A percentile compares a stretch with the other conserved stretches of the same genome.
Evolutionary conservation across 495 filamentous ascomycete species (phyloP).

Genomic region (Staphylotrichum longicolle): DNA sequence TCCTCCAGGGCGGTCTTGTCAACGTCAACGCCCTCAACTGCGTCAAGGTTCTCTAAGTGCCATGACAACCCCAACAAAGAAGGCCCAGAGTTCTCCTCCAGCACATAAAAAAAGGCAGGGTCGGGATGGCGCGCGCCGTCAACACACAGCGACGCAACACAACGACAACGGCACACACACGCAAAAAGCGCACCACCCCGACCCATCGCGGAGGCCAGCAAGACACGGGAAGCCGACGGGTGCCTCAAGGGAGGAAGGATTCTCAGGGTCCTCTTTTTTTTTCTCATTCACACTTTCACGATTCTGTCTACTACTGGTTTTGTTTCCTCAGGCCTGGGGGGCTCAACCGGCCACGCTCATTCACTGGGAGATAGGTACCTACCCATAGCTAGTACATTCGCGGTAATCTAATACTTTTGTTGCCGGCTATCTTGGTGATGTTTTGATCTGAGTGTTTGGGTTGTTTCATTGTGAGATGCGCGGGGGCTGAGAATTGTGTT

Average conservation of each 20-base stretch:
- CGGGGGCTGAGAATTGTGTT: neutral
- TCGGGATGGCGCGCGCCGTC: neutral
- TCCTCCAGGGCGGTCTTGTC: constrained; percentile 8
- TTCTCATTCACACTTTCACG: neutral
- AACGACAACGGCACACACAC: too few species aligned
- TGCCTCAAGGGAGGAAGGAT: too few species aligned
- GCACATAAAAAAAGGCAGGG: neutral
- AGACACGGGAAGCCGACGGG: too few species aligned
- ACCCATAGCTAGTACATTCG: neutral
- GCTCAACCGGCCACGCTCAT: constrained; percentile 11
- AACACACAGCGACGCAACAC: too few species aligned
- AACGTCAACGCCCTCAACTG: constrained; percentile 16
- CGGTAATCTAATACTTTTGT: constrained; percentile 11
- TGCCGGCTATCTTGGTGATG: constrained; percentile 4
- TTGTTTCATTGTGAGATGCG: neutral
- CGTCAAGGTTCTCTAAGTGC: constrained; percentile 11
- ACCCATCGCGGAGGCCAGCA: too few species aligned
- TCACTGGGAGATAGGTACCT: constrained; percentile 2
- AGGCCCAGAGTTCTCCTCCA: neutral
- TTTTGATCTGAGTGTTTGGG: too few species aligned
- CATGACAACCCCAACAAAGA: neutral
- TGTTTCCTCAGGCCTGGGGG: constrained; percentile 15
- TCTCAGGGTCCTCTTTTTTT: neutral
- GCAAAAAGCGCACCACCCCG: too few species aligned
- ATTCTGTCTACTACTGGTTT: neutral